These are phyloP conservation scores for Ramalina intermedia DNA, from an alignment of 495 filamentous ascomycete genomes.

Conservation along the genomic window DNA sequence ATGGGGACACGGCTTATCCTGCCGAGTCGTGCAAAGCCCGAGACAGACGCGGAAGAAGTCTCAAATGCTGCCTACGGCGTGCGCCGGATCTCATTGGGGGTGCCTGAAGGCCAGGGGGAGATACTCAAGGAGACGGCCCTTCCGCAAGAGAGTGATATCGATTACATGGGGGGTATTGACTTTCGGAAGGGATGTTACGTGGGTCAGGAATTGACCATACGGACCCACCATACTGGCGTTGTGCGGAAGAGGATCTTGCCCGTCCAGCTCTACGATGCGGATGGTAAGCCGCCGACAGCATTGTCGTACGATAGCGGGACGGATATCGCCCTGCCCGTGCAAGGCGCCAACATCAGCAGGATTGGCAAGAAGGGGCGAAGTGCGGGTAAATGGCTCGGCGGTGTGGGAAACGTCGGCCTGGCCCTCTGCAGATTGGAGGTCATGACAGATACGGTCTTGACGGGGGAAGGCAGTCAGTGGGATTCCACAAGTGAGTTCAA, in stretches of 20 bases:
- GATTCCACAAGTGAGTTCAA: conserved; percentile 39
- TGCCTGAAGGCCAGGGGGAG: conserved; percentile 74
- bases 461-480: conserved; percentile 43
- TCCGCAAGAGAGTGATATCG: conserved; percentile 73
- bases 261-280: conserved; percentile 48
- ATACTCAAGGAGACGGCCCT: conserved; percentile 53
- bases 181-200: conserved; percentile 96
- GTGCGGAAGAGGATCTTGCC: conserved; percentile 86
- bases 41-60: conserved; percentile 15
- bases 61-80: conserved; percentile 40
- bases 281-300: conserved; percentile 19
- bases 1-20: conserved; percentile 49
- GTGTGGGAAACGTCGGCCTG: conserved; percentile 73
- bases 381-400: conserved; percentile 61
- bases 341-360: conserved; percentile 31
- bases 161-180: conserved; percentile 69
- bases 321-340: conserved; percentile 15
- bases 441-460: conserved; percentile 64
- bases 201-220: conserved; percentile 89
- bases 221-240: conserved; percentile 85
- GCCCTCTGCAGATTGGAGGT: conserved; percentile 78
- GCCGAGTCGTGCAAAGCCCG: conserved; percentile 15
- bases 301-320: conserved; percentile 36
- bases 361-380: conserved; percentile 43
- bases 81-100: conserved; percentile 59